Conservation (phyloP, 768 basidiomycete species). For the Macrolepiota albuminosa region DNA sequence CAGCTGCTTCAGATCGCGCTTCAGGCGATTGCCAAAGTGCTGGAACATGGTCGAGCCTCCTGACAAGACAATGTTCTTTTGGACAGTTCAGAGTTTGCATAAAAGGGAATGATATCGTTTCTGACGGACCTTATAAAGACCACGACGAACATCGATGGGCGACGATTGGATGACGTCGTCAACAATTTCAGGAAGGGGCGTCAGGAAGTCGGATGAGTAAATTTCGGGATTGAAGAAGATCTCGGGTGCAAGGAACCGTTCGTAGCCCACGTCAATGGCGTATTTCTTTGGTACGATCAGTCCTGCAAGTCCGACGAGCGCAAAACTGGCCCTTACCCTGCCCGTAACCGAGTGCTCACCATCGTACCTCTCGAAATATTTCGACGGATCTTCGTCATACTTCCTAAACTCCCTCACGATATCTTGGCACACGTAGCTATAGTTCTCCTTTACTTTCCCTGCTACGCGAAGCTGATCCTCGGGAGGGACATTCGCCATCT, state of each 20-base stretch:
- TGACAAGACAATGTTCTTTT: conserved; percentile 91
- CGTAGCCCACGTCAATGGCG: conserved; percentile 90
- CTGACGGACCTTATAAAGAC: conserved; percentile 78
- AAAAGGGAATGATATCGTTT: not conserved
- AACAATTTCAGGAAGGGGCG: conserved; percentile 93
- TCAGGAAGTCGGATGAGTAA: conserved; percentile 94
- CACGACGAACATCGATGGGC: conserved; percentile 95
- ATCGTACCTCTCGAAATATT: conserved; percentile 90
- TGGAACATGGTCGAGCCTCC: conserved; percentile 99
- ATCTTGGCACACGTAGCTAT: conserved; percentile 98
- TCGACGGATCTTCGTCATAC: conserved; percentile 94
- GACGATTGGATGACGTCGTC: conserved; percentile 94
- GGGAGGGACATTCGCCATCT: conserved; percentile 84
- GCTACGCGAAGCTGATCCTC: conserved; percentile 94
- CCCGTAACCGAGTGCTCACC: conserved; percentile 93
- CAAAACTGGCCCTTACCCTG: conserved; percentile 47
- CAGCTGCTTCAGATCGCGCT: conserved; percentile 90
- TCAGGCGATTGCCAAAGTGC: conserved; percentile 94
- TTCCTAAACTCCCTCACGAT: conserved; percentile 99
- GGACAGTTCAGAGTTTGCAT: not conserved
- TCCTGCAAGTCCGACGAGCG: not conserved
- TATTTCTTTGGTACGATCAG: conserved; percentile 64
- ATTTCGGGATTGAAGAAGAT: conserved; percentile 99
- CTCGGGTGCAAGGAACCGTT: conserved; percentile 97
- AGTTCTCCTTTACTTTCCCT: conserved; percentile 94